Percentiles rank a stretch among this genome's conserved stretches.
Conservation (phyloP, 148 eudicot genomes). For the Rhododendron ferrugineum region DNA sequence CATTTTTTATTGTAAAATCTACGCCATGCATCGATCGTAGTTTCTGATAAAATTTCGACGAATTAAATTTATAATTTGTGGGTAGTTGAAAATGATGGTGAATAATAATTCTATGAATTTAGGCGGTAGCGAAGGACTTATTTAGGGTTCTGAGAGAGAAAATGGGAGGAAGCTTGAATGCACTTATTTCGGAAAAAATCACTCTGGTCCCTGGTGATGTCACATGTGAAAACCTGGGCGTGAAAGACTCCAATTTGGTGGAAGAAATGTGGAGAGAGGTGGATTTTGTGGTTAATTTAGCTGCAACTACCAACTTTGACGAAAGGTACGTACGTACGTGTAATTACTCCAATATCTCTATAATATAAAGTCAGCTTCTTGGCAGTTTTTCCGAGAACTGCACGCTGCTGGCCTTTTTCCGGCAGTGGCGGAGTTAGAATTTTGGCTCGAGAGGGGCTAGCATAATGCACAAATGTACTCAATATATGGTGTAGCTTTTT, state of each 20-base stretch:
- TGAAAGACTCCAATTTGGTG: slow-evolving; percentile 31
- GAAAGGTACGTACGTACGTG: slow-evolving; percentile 7
- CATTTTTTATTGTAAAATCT: background rate
- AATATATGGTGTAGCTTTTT: no score
- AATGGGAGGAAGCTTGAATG: slow-evolving; percentile 34
- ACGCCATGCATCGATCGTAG: background rate
- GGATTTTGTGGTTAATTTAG: slow-evolving; percentile 54
- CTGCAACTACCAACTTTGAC: slow-evolving; percentile 66
- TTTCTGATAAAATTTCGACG: background rate
- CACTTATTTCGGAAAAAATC: slow-evolving; percentile 47
- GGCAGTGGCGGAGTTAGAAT: no score
- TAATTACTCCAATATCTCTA: background rate
- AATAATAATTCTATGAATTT: background rate
- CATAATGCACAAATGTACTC: no score
- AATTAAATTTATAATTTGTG: background rate
- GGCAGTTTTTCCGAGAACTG: no score
- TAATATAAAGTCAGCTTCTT: no score
- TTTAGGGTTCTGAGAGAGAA: slow-evolving; percentile 52
- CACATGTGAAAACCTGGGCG: slow-evolving; percentile 41
- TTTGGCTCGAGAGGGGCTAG: no score
- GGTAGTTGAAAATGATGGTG: background rate
- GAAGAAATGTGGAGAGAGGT: slow-evolving; percentile 33
- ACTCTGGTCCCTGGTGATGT: slow-evolving; percentile 53
- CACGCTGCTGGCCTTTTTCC: no score
- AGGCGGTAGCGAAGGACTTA: slow-evolving; percentile 57